Percentiles rank a stretch among this genome's conserved stretches.
Conservation (phyloP, 169 alveolate genomes). For the Plasmodium vivax region DNA sequence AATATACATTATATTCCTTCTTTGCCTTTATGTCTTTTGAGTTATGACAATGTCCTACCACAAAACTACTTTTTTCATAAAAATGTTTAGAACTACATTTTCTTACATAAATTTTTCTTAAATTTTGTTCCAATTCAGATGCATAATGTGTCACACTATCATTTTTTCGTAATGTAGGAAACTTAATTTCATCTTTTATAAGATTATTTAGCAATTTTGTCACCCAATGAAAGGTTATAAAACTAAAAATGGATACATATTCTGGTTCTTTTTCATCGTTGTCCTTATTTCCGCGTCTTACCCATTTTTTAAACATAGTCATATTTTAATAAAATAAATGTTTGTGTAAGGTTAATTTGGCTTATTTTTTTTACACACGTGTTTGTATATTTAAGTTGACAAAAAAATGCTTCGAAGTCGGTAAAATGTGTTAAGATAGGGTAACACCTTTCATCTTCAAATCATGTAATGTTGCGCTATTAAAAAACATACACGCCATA, state of each 20-base stretch:
- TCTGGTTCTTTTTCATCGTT: slow-evolving; percentile 7
- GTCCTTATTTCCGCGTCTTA: background rate
- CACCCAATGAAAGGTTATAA: slow-evolving; percentile 38
- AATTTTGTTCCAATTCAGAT: slow-evolving; percentile 48
- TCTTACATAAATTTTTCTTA: slow-evolving; percentile 35
- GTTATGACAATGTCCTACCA: background rate
- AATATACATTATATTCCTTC: slow-evolving; percentile 29
- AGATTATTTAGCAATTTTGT: slow-evolving; percentile 21
- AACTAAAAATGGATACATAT: slow-evolving; percentile 34
- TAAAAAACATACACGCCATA: background rate
- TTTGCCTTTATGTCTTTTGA: slow-evolving; percentile 3
- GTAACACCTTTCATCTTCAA: background rate
- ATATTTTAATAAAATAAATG: background rate
- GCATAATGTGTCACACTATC: background rate
- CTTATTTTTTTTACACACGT: background rate
- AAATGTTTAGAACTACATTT: background rate
- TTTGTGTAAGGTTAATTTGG: background rate
- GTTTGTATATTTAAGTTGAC: background rate
- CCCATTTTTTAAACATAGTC: slow-evolving; percentile 15
- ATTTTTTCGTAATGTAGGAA: slow-evolving; percentile 17
- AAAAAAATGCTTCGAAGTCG: background rate
- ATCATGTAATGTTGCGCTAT: background rate
- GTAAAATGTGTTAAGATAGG: background rate
- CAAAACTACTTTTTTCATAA: background rate
- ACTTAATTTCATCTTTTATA: slow-evolving; percentile 23